phyloP scores from a whole-genome alignment of 1,139 yeast genomes.

The Zygoascus sp. region DNA sequence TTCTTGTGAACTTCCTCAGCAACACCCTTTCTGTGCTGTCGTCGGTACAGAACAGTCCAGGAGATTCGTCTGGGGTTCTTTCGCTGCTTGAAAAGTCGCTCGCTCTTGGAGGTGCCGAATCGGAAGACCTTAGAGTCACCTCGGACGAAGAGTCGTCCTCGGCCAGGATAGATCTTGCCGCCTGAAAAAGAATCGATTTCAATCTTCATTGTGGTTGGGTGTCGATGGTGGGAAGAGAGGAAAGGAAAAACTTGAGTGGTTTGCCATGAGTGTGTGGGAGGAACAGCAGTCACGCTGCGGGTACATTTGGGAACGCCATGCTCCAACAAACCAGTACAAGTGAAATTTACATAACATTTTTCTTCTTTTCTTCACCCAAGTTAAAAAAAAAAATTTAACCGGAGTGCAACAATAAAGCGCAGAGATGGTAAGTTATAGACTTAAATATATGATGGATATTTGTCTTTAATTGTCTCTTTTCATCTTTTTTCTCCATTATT shows the following conservation, averaged over 20 bases:
- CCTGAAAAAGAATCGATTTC: slow-evolving; percentile 99
- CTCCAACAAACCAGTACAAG: neutral
- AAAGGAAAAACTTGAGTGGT: slow-evolving; percentile 14
- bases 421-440: slow-evolving; percentile 83
- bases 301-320: neutral
- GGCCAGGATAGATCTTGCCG: slow-evolving; percentile 99
- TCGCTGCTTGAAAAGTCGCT: slow-evolving; percentile 98
- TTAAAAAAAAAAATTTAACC: slow-evolving; percentile 43
- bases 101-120: slow-evolving; percentile 97
- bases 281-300: slow-evolving; percentile 11
- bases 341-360: neutral
- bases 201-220: slow-evolving; percentile 71
- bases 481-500: neutral
- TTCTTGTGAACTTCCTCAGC: slow-evolving; percentile 97
- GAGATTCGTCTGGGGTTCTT: slow-evolving; percentile 99
- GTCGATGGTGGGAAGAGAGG: slow-evolving; percentile 15
- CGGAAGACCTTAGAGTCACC: slow-evolving; percentile 99
- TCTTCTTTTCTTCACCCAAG: slow-evolving; percentile 1
- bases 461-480: slow-evolving; percentile 8
- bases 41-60: slow-evolving; percentile 99
- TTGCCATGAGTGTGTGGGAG: slow-evolving; percentile 5
- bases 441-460: slow-evolving; percentile 2
- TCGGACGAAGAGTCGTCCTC: slow-evolving; percentile 99
- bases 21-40: slow-evolving; percentile 99
- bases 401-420: slow-evolving; percentile 78